A percentile compares a stretch with the other conserved stretches of the same genome.
phyloP scores from a whole-genome alignment of 1,284 basidiomycete genomes.

The Boletus semigastroideus region DNA sequence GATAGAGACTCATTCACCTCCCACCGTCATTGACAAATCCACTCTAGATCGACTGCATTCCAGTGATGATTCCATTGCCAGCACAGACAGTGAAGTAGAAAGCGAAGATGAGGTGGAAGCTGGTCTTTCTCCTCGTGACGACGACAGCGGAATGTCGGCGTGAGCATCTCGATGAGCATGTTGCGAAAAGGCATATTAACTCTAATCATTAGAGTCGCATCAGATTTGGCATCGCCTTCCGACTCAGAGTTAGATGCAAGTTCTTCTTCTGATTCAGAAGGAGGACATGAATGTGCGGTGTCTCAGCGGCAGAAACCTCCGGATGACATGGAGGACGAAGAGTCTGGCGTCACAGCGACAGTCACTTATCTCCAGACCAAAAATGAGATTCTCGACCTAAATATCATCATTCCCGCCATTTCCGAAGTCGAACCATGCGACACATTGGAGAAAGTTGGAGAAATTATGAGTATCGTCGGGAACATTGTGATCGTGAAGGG shows the following conservation, averaged over 20 bases:
- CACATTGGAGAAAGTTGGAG: slow-evolving; percentile 67
- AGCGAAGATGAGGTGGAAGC: slow-evolving; percentile 74
- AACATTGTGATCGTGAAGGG: slow-evolving; percentile 73
- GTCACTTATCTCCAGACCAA: slow-evolving; percentile 57
- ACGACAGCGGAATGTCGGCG: slow-evolving; percentile 35
- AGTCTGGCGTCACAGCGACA: slow-evolving; percentile 39
- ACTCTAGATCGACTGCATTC: slow-evolving; percentile 10
- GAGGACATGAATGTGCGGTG: slow-evolving; percentile 17
- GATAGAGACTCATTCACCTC: slow-evolving; percentile 40
- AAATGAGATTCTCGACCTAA: slow-evolving; percentile 57
- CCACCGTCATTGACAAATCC: slow-evolving; percentile 6
- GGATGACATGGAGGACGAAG: slow-evolving; percentile 47
- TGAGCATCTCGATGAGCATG: slow-evolving; percentile 11
- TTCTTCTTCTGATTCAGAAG: slow-evolving; percentile 32
- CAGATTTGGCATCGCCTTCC: slow-evolving; percentile 44
- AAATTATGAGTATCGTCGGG: slow-evolving; percentile 70
- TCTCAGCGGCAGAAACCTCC: slow-evolving; percentile 5
- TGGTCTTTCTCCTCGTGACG: slow-evolving; percentile 43
- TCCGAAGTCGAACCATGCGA: slow-evolving; percentile 58
- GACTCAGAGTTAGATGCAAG: slow-evolving; percentile 42
- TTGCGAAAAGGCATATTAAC: slow-evolving; percentile 17
- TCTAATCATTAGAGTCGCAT: slow-evolving; percentile 22
- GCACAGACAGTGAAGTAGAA: slow-evolving; percentile 48
- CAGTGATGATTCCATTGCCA: slow-evolving; percentile 47
- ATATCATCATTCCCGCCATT: slow-evolving; percentile 55